Evolutionary conservation across 2,329 filamentous ascomycete species (phyloP).

Genomic region (Curvularia verruculosa): DNA sequence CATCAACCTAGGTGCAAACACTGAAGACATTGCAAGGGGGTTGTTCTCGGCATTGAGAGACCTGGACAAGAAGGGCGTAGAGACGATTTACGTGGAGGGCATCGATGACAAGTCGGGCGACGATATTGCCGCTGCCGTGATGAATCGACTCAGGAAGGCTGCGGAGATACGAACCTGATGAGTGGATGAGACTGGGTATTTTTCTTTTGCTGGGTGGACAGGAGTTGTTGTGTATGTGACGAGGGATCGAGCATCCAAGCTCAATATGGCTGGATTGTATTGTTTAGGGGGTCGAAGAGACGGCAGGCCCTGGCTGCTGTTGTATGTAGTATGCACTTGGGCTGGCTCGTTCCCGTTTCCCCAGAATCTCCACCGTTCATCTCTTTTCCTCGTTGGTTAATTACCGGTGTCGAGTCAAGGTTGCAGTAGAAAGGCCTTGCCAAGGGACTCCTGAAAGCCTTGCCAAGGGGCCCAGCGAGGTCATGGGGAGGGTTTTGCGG

Average conservation of each 20-base stretch:
- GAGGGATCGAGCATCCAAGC: background rate
- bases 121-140: conserved; percentile 76
- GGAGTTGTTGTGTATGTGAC: background rate
- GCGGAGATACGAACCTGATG: conserved; percentile 41
- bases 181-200: no score
- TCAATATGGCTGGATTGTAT: background rate
- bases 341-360: no score
- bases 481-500: background rate
- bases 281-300: background rate
- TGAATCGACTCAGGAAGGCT: conserved; percentile 59
- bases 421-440: background rate
- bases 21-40: conserved; percentile 78
- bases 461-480: background rate
- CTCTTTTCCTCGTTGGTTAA: background rate
- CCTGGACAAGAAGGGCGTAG: conserved; percentile 77
- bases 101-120: conserved; percentile 71
- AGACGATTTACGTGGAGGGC: conserved; percentile 90
- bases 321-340: no score
- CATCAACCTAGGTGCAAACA: conserved; percentile 73
- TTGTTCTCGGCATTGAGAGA: conserved; percentile 87
- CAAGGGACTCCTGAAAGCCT: background rate
- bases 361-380: background rate
- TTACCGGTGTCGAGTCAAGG: background rate
- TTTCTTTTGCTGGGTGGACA: no score
- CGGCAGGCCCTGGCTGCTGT: background rate